Evolutionary conservation across 768 basidiomycete species (phyloP).

Genomic region (Boletales sp.): DNA sequence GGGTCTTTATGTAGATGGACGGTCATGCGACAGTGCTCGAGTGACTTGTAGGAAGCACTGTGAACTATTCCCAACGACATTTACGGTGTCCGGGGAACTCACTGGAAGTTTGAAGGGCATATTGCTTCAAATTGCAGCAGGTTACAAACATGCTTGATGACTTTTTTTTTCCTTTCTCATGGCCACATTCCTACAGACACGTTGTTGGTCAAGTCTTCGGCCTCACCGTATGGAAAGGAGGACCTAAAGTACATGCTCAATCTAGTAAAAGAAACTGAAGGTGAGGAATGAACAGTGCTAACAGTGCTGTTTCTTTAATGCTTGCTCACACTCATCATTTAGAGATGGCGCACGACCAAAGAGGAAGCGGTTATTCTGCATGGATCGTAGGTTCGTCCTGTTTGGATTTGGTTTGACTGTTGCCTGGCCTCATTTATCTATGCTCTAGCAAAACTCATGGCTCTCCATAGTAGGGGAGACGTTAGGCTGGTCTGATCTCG

Average conservation of each 20-base stretch:
- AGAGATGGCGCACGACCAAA: conserved; percentile 6
- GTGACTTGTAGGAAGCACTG: conserved; percentile 25
- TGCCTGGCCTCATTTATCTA: conserved; percentile 1
- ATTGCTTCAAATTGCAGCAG: conserved; percentile 29
- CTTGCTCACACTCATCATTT: neutral
- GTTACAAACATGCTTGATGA: conserved; percentile 2
- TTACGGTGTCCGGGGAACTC: conserved; percentile 16
- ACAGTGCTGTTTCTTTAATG: neutral
- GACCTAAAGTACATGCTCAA: conserved; percentile 25
- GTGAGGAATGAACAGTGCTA: too few relatives aligned
- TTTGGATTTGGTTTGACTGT: neutral
- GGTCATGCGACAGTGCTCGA: neutral
- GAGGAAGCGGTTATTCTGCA: conserved; percentile 11
- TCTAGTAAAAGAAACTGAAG: conserved; percentile 27
- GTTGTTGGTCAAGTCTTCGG: conserved; percentile 30
- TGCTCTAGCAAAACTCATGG: conserved; percentile 28
- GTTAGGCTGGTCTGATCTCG: too few relatives aligned
- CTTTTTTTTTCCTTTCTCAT: neutral
- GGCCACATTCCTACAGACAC: conserved; percentile 15
- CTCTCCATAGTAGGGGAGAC: conserved; percentile 23
- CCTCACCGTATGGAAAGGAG: conserved; percentile 24
- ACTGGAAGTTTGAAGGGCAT: conserved; percentile 18
- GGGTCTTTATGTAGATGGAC: neutral
- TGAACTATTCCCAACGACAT: conserved; percentile 27
- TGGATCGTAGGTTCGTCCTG: conserved; percentile 25